These are phyloP conservation scores for Amanita thiersii DNA, from an alignment of 768 basidiomycete genomes.

Conservation along the genomic window DNA sequence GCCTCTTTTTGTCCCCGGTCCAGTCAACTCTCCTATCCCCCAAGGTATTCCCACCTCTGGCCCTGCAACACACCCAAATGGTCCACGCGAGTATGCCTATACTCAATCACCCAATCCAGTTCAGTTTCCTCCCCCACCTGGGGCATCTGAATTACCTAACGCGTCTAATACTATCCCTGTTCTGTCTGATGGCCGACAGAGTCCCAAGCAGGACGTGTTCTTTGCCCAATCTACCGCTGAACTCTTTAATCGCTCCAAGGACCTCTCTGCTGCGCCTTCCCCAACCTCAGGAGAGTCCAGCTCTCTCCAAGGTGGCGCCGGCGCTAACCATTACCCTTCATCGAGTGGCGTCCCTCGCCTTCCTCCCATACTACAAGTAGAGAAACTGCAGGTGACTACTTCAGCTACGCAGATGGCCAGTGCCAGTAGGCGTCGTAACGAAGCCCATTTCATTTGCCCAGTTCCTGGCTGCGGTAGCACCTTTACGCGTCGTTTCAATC, in stretches of 20 bases:
- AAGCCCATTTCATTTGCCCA: slow-evolving; percentile 89
- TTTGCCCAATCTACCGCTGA: slow-evolving; percentile 48
- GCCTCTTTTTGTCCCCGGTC: slow-evolving; percentile 25
- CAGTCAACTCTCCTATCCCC: slow-evolving; percentile 30
- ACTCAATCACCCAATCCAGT: slow-evolving; percentile 30
- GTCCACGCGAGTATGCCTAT: slow-evolving; percentile 33
- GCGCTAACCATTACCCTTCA: slow-evolving; percentile 48
- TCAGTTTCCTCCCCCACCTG: slow-evolving; percentile 25
- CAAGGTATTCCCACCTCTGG: slow-evolving; percentile 35
- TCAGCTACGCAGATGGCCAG: slow-evolving; percentile 90
- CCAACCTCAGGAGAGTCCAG: slow-evolving; percentile 22
- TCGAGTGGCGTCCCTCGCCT: slow-evolving; percentile 46
- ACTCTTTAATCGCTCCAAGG: slow-evolving; percentile 42
- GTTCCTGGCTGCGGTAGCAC: slow-evolving; percentile 94
- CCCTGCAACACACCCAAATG: slow-evolving; percentile 34
- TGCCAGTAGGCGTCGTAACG: slow-evolving; percentile 81
- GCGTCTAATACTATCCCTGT: slow-evolving; percentile 15
- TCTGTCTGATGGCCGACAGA: slow-evolving; percentile 15
- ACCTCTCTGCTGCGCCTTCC: slow-evolving; percentile 22
- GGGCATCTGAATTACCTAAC: slow-evolving; percentile 16
- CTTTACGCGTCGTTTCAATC: slow-evolving; percentile 90
- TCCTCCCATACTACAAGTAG: slow-evolving; percentile 83
- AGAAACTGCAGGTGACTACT: slow-evolving; percentile 93
- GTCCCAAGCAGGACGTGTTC: slow-evolving; percentile 35
- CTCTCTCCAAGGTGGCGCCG: slow-evolving; percentile 28